Base-by-base conservation (phyloP, 176 grass and related monocot species). In the Typha latifolia region DNA sequence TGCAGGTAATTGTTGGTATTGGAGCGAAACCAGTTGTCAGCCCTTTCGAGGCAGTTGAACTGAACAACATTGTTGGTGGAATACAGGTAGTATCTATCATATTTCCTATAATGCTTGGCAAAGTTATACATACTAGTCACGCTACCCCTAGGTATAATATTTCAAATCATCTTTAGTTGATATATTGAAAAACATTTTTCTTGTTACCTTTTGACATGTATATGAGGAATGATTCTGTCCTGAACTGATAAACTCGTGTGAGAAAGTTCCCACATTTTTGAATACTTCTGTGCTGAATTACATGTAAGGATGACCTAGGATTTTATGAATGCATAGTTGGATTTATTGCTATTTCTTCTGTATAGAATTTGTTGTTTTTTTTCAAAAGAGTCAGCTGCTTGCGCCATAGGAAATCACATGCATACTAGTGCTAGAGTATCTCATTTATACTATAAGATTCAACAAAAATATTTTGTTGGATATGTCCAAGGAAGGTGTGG, bases 1-100 rank as follows among this genome's bases (percentile, higher is more conserved):
- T 57, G 61, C 77, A 96, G 92, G 87, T 96, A 50, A 75, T 96
- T 84, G 82, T 96, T 43, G 92, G 92, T 74, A 89, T 96, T 63
- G 88, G 92, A 69, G 92, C 92, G 52, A 91, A 85, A 75, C 92
- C 92, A 82, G 88, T 82, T 78, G 80, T 96, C 14, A 84, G 74
- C 62, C 92, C 92, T 21, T 96, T 96, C 12, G 92, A 91, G 64
- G 74, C 78, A 66, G 80, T 89, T 72, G 92, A 88, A 53, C 53
- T 96, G 69, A 86, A 89, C 66, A 74, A 16, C 13, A 65, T 72
- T 80, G 85, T 96, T 73, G 92, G 92, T 78, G 92, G 92, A 79
- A 96, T 96, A 81, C 84, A 96, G 92, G 92, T 96, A 77, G 73
- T 24, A 13, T 15, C 74, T 75, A 26, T 9, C 50, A 34, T 67